Conservation (phyloP, 352 stramenopile species). For the Plasmopara viticola region DNA sequence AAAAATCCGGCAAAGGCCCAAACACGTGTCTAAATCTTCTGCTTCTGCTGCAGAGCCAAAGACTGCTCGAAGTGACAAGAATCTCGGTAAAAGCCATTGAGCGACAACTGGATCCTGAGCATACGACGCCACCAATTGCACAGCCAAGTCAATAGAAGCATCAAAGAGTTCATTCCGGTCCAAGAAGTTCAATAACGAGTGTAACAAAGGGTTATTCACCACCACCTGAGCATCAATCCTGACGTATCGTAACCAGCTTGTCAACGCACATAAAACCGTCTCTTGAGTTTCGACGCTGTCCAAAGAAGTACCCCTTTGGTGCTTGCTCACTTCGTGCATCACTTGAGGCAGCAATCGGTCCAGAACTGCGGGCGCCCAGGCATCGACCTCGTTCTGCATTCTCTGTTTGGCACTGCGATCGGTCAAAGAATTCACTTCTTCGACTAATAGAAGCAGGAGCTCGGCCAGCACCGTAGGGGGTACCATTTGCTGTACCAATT, state of each 20-base stretch:
- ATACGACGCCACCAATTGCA: conserved; percentile 72
- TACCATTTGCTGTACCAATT: conserved; percentile 36
- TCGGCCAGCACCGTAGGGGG: conserved; percentile 38
- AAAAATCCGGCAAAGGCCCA: conserved; percentile 84
- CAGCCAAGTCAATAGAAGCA: conserved; percentile 68
- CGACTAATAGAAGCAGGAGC: conserved; percentile 59
- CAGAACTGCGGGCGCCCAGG: conserved; percentile 48
- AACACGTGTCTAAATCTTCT: conserved; percentile 70
- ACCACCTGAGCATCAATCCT: conserved; percentile 34
- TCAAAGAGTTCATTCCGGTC: conserved; percentile 79
- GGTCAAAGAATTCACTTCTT: conserved; percentile 51
- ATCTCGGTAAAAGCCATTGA: conserved; percentile 70
- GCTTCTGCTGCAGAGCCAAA: conserved; percentile 43
- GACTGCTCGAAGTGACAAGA: conserved; percentile 54
- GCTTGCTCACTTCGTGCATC: conserved; percentile 50
- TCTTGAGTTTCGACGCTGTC: conserved; percentile 39
- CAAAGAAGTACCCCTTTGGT: conserved; percentile 4
- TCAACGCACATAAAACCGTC: conserved; percentile 51
- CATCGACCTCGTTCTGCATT: conserved; percentile 57
- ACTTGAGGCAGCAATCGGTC: conserved; percentile 64
- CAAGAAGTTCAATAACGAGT: conserved; percentile 60
- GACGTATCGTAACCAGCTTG: conserved; percentile 61
- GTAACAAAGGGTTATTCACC: conserved; percentile 59
- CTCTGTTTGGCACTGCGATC: conserved; percentile 40
- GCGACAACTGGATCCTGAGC: conserved; percentile 45